Percentiles rank a stretch among this genome's conserved stretches.
Evolutionary conservation across 805 yeast species (phyloP).

Genomic region (Candida nonsorbophila): DNA sequence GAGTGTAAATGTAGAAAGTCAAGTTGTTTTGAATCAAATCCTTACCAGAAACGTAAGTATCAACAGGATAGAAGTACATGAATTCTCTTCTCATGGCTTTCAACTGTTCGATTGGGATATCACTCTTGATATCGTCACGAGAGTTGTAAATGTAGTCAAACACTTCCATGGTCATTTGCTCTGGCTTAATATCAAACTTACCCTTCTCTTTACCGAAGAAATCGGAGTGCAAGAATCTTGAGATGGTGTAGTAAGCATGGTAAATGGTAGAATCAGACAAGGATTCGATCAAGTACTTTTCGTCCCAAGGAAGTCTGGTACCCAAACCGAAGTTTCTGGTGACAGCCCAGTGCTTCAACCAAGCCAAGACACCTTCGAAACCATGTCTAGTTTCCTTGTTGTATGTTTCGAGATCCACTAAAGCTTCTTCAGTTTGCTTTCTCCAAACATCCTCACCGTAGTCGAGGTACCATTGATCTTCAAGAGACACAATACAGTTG

Average conservation of each 20-base stretch:
- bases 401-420: slow-evolving; percentile 71
- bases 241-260: slow-evolving; percentile 90
- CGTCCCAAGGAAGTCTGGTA: slow-evolving; percentile 95
- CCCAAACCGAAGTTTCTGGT: slow-evolving; percentile 96
- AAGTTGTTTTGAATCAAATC: slow-evolving; percentile 96
- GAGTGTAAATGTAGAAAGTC: slow-evolving; percentile 90
- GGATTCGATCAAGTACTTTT: slow-evolving; percentile 86
- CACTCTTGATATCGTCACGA: slow-evolving; percentile 49
- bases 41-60: slow-evolving; percentile 88
- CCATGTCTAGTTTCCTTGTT: slow-evolving; percentile 82
- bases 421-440: slow-evolving; percentile 70
- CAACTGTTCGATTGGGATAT: slow-evolving; percentile 64
- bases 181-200: slow-evolving; percentile 66
- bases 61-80: slow-evolving; percentile 95
- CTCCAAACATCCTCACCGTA: slow-evolving; percentile 96
- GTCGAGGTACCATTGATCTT: slow-evolving; percentile 97
- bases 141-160: slow-evolving; percentile 86
- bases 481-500: slow-evolving; percentile 91
- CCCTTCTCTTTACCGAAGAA: slow-evolving; percentile 77
- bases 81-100: slow-evolving; percentile 83
- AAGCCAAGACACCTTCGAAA: slow-evolving; percentile 87
- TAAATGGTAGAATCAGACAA: slow-evolving; percentile 93
- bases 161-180: slow-evolving; percentile 87
- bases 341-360: slow-evolving; percentile 98
- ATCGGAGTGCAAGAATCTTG: slow-evolving; percentile 82